Percentiles rank a stretch among this genome's conserved stretches.
These are phyloP conservation scores for Sugiyamaella lignohabitans DNA, from an alignment of 805 yeast species.

Conservation along the genomic window DNA sequence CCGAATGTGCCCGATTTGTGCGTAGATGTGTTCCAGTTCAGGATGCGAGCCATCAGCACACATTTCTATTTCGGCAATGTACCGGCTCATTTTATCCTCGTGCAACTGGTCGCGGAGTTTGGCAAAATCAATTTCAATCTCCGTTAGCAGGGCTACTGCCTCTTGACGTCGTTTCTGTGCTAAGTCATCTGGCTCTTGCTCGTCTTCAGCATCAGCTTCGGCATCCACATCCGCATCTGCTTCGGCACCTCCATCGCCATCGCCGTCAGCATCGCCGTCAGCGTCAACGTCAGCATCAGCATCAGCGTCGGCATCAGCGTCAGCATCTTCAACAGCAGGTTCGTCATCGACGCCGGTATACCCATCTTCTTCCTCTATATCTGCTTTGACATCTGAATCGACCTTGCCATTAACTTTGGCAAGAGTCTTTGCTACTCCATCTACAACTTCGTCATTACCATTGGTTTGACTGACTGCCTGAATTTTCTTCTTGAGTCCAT, in stretches of 20 bases:
- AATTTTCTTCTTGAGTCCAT: too few relatives aligned
- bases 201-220: slow-evolving; percentile 13
- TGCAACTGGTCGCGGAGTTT: slow-evolving; percentile 74
- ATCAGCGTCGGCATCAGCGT: slow-evolving; percentile 11
- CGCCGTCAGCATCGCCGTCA: neutral
- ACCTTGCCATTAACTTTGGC: slow-evolving; percentile 5
- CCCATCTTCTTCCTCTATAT: slow-evolving; percentile 21
- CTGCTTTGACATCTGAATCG: slow-evolving; percentile 14
- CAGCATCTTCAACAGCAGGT: slow-evolving; percentile 18
- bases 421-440: neutral
- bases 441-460: neutral
- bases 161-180: slow-evolving; percentile 42
- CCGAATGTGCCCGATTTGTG: slow-evolving; percentile 64
- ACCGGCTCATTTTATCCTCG: slow-evolving; percentile 69
- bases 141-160: slow-evolving; percentile 68
- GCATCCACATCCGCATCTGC: slow-evolving; percentile 3
- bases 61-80: slow-evolving; percentile 77
- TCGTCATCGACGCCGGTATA: slow-evolving; percentile 21
- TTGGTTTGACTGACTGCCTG: neutral
- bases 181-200: slow-evolving; percentile 11
- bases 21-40: slow-evolving; percentile 66
- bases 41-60: slow-evolving; percentile 91
- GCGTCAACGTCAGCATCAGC: slow-evolving; percentile 14
- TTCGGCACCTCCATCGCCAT: neutral
- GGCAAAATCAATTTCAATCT: slow-evolving; percentile 83